Conservation (phyloP, 2,329 filamentous ascomycete species). For the Sphaerostilbella broomeana region DNA sequence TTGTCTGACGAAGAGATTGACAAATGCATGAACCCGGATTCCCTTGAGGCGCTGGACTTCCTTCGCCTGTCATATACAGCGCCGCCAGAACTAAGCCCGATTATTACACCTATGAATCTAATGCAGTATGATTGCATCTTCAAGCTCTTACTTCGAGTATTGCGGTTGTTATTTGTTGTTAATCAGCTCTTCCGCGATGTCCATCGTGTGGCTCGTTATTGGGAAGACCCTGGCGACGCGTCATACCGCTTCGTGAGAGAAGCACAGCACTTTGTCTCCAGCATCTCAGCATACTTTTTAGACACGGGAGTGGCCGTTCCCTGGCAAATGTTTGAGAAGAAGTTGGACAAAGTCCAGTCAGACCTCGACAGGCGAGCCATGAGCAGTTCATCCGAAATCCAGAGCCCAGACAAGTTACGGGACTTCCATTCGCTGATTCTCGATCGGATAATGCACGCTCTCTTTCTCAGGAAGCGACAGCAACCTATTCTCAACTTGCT, state of each 20-base stretch:
- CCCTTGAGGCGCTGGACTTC: constrained; percentile 87
- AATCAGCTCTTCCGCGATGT: constrained; percentile 57
- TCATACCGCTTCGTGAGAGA: constrained; percentile 62
- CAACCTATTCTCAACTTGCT: constrained; percentile 64
- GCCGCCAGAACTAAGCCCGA: constrained; percentile 59
- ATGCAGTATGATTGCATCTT: constrained; percentile 83
- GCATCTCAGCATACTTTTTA: constrained; percentile 70
- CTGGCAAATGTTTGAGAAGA: constrained; percentile 65
- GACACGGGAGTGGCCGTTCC: constrained; percentile 66
- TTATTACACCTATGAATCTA: constrained; percentile 66
- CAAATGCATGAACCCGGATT: constrained; percentile 73
- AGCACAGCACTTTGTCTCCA: constrained; percentile 71
- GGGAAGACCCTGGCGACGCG: constrained; percentile 31
- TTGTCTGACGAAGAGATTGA: constrained; percentile 72
- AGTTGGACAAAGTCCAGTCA: constrained; percentile 56
- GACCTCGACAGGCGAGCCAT: constrained; percentile 43
- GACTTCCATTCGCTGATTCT: constrained; percentile 66
- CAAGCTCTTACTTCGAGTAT: constrained; percentile 66
- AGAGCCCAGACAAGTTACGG: constrained; percentile 59
- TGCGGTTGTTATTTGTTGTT: constrained; percentile 72
- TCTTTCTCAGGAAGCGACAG: constrained; percentile 70
- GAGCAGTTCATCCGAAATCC: constrained; percentile 23
- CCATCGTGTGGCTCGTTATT: constrained; percentile 31
- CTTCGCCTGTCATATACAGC: constrained; percentile 79
- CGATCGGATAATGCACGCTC: constrained; percentile 65